These are phyloP conservation scores for Crucihimalaya himalaica DNA, from an alignment of 345 rosid genomes.

Conservation along the genomic window DNA sequence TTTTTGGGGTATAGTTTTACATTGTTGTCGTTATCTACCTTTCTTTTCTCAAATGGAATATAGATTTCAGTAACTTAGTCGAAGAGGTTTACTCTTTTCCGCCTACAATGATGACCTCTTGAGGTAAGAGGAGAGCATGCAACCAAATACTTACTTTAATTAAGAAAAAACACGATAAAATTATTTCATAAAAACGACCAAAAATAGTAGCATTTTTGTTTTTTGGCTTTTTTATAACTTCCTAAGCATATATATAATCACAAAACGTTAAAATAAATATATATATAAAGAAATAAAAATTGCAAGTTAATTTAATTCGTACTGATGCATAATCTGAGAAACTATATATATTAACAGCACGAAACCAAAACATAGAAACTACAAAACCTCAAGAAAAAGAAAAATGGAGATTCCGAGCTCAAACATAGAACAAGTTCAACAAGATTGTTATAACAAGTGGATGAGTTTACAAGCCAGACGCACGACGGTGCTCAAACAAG, in stretches of 20 bases:
- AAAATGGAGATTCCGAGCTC: constrained; percentile 32
- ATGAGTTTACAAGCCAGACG: constrained; percentile 36
- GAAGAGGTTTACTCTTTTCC: constrained; percentile 9
- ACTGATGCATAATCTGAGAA: background rate
- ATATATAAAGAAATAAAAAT: too few species aligned
- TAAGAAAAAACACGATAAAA: background rate
- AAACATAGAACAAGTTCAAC: constrained; percentile 6
- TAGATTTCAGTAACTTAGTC: background rate
- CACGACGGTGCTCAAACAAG: constrained; percentile 26
- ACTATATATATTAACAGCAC: constrained; percentile 19
- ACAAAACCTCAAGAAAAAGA: background rate
- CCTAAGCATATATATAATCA: background rate
- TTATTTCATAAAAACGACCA: background rate
- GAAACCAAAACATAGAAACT: background rate
- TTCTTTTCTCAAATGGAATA: background rate
- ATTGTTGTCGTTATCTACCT: background rate
- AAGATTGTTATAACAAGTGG: constrained; percentile 33
- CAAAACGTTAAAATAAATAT: background rate
- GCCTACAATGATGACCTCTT: constrained; percentile 16
- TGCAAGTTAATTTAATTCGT: background rate
- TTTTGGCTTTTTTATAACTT: background rate
- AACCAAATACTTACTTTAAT: background rate
- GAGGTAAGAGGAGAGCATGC: background rate
- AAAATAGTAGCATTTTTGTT: background rate
- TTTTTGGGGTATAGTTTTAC: too few species aligned